These are phyloP conservation scores for Stephania yunnanensis DNA, from an alignment of 164 flowering plant species.

Conservation along the genomic window DNA sequence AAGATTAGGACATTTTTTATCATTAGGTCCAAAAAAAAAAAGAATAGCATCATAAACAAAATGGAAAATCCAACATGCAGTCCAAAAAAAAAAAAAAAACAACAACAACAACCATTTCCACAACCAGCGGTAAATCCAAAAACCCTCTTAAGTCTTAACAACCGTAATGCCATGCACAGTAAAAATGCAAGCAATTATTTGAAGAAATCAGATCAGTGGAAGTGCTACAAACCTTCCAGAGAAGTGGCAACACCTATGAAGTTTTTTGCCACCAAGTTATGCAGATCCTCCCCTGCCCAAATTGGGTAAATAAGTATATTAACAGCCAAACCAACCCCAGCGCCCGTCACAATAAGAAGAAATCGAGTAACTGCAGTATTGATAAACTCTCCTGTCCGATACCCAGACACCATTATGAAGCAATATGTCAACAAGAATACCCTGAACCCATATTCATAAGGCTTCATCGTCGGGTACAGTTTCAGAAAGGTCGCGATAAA, in stretches of 20 bases:
- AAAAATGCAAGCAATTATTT: background rate
- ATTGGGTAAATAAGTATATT: constrained; percentile 77
- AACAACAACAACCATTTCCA: background rate
- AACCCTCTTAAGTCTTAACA: background rate
- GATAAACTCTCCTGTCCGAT: constrained; percentile 46
- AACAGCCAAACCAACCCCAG: constrained; percentile 49
- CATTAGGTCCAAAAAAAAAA: background rate
- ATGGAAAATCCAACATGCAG: background rate
- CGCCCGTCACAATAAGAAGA: constrained; percentile 70
- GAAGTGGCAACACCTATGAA: constrained; percentile 64
- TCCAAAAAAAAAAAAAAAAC: background rate
- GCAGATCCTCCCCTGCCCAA: constrained; percentile 93
- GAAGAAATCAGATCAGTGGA: background rate
- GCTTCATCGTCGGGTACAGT: constrained; percentile 69
- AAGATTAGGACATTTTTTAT: no score
- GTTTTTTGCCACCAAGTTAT: constrained; percentile 74
- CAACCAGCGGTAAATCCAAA: background rate
- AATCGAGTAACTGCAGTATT: constrained; percentile 60
- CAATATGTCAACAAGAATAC: constrained; percentile 83
- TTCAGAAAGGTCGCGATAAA: constrained; percentile 51
- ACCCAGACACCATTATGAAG: constrained; percentile 68
- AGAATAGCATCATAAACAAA: background rate
- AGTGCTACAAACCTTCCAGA: constrained; percentile 45
- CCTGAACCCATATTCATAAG: constrained; percentile 85
- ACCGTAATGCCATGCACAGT: background rate